Evolutionary conservation across 2,329 filamentous ascomycete species (phyloP), one percentile per base, ranked within the genome.

Genomic region (Elsinoe ampelina): DNA sequence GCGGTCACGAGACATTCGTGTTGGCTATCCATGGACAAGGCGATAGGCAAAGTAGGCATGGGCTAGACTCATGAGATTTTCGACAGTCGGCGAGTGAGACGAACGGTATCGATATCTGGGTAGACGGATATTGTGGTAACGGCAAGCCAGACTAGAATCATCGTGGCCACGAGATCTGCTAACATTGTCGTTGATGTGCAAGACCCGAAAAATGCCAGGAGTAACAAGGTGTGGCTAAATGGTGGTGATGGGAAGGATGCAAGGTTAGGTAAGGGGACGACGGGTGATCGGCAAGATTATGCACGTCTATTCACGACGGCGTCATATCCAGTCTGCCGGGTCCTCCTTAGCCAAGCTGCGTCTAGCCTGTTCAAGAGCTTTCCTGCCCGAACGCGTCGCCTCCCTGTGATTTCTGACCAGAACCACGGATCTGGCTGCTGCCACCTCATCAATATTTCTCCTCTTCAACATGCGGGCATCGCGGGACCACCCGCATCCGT

Each of bases 361-460:
- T 30, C 26, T 30, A 30, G 7, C 26, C 26, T 30, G 4, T 30
- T 30, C 26, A 30, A 7, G 12, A 19, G 30, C n/a, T 17, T 13
- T 39, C 13, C 34, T 38, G 48, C 32, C 12, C 34, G 48, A 52
- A 52, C 48, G 34, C 48, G 48, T 34, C 48, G 48, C 48, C 48
- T 39, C 48, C 48, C 48, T 52, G 26, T 15, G 34, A 52, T 52
- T 8, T 39, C 17, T 26, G 32, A 39, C 48, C 35, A 26, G 11
- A 22, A 35, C 35, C 48, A 36, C 26, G 35, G 48, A 19, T 38
- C 41, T 26, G 19, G 41, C 10, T 12, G 26, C 10, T 12, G 26
- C 19, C 39, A 17, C 15, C 12, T 10, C 13, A 11, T 19, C 13
- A 19, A 42, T 42, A 42, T 22, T 22, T 45, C 26, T 38, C n/a